Evolutionary conservation across 108 stramenopile species (phyloP).

Genomic region (Mayamaea pseudoterrestris): DNA sequence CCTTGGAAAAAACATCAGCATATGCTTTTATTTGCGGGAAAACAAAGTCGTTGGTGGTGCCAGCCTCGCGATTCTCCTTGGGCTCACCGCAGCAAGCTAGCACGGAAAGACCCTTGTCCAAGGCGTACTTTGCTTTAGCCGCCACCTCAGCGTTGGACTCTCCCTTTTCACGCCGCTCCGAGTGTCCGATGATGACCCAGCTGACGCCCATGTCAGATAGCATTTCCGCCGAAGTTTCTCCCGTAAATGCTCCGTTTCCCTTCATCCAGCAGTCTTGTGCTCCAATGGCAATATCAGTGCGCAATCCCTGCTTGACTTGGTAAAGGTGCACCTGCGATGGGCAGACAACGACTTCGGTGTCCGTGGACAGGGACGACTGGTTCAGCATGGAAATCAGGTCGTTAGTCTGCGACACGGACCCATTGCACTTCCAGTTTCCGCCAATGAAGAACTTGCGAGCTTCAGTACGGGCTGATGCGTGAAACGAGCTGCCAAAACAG

Average conservation of each 20-base stretch:
- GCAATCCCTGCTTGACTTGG: conserved; percentile 59
- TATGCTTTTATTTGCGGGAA: conserved; percentile 95
- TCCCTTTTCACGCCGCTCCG: conserved; percentile 94
- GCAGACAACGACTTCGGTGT: conserved; percentile 94
- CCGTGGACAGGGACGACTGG: conserved; percentile 58
- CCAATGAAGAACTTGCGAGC: conserved; percentile 96
- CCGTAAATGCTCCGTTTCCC: conserved; percentile 93
- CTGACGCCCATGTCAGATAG: conserved; percentile 88
- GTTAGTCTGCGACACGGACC: conserved; percentile 61
- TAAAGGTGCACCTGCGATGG: conserved; percentile 89
- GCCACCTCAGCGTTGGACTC: conserved; percentile 87
- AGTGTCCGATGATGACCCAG: conserved; percentile 94
- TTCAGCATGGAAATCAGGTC: conserved; percentile 87
- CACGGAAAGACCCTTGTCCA: conserved; percentile 82
- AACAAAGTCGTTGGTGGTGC: conserved; percentile 95
- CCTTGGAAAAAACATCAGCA: conserved; percentile 75
- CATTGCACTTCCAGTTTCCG: conserved; percentile 99
- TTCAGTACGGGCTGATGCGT: conserved; percentile 45
- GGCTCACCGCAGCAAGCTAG: conserved; percentile 99
- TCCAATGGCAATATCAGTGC: conserved; percentile 82
- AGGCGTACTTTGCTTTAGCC: conserved; percentile 89
- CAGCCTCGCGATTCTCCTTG: conserved; percentile 87
- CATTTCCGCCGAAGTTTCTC: conserved; percentile 97
- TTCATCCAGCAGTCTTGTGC: conserved; percentile 87
- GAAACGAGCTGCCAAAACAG: conserved; percentile 62